Evolutionary conservation across 345 rosid species (phyloP).

Genomic region (Salix suchowensis): DNA sequence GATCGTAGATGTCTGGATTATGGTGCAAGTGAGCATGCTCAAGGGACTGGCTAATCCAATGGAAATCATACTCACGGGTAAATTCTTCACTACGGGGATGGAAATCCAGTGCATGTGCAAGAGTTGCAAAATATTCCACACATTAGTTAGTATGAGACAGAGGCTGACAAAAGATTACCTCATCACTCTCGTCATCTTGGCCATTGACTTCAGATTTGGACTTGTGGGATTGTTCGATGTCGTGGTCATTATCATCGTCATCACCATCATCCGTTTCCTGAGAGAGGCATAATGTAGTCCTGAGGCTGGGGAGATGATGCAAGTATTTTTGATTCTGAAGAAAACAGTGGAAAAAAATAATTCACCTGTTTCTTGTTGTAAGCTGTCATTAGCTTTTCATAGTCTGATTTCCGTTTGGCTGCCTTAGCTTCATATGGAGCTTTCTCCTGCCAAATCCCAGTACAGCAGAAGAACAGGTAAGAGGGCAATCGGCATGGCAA

Average conservation of each 20-base stretch:
- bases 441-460: conserved; percentile 48
- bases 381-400: conserved; percentile 71
- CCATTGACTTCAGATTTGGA: conserved; percentile 27
- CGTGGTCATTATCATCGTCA: conserved; percentile 10
- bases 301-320: neutral
- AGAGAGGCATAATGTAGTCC: neutral
- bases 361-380: conserved; percentile 77
- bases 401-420: conserved; percentile 64
- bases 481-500: neutral
- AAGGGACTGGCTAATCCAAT: no score
- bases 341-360: neutral
- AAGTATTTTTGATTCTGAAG: neutral
- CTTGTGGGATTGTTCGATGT: neutral
- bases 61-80: no score
- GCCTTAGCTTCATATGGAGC: conserved; percentile 90
- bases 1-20: neutral
- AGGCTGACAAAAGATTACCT: conserved; percentile 16
- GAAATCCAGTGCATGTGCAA: neutral
- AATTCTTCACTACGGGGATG: neutral
- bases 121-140: neutral
- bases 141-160: neutral
- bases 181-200: conserved; percentile 6
- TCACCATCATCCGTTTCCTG: conserved; percentile 23
- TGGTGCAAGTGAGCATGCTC: neutral
- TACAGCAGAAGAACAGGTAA: neutral